phyloP scores from a whole-genome alignment of 768 basidiomycete genomes.

The Neoboletus subvelutipes region DNA sequence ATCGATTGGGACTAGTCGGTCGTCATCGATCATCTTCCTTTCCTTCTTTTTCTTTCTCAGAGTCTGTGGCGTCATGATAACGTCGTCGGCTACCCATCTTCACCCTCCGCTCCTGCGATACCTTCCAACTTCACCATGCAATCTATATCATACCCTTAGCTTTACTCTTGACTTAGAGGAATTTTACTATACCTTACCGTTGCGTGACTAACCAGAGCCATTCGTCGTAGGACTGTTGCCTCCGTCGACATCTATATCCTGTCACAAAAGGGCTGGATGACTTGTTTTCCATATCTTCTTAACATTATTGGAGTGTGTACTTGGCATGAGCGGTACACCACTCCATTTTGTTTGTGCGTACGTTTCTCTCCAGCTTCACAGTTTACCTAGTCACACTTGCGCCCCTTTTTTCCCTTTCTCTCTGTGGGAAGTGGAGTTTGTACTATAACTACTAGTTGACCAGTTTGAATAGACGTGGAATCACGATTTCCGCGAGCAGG shows the following conservation, averaged over 20 bases:
- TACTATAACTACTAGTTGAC: background rate
- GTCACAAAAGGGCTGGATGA: slow-evolving; percentile 17
- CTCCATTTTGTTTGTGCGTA: slow-evolving; percentile 24
- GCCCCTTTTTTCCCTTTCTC: too few relatives aligned
- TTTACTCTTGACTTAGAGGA: slow-evolving; percentile 7
- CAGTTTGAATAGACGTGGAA: background rate
- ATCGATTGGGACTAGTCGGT: slow-evolving; percentile 72
- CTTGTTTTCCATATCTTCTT: slow-evolving; percentile 17
- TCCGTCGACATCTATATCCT: slow-evolving; percentile 13
- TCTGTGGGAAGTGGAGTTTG: background rate
- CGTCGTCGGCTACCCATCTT: background rate
- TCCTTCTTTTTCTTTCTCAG: slow-evolving; percentile 3
- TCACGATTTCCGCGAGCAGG: background rate
- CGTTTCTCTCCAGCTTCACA: background rate
- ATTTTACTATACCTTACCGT: slow-evolving; percentile 26
- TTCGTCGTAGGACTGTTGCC: slow-evolving; percentile 21
- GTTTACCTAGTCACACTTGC: background rate
- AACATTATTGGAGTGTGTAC: slow-evolving; percentile 28
- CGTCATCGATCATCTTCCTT: background rate
- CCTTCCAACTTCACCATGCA: slow-evolving; percentile 8
- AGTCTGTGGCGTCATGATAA: background rate
- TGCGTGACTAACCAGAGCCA: slow-evolving; percentile 26
- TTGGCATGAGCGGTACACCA: background rate
- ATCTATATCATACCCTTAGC: slow-evolving; percentile 9
- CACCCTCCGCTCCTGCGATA: slow-evolving; percentile 22